phyloP scores from a whole-genome alignment of 345 rosid genomes.

The Pelargonium nanum region DNA sequence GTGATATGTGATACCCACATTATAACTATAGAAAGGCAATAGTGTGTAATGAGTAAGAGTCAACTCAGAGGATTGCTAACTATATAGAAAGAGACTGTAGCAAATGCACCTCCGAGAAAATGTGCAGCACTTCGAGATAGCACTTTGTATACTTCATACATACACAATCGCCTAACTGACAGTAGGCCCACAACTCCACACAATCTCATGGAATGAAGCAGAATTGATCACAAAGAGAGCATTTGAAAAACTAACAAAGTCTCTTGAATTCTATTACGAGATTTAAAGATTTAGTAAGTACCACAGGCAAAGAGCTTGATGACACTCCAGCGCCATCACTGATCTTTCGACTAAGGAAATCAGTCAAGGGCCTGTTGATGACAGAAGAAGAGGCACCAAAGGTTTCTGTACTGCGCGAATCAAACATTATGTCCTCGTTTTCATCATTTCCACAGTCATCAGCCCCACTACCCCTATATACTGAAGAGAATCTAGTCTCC shows the following conservation, averaged over 20 bases:
- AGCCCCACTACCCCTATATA: slow-evolving; percentile 35
- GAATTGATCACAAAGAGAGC: not conserved
- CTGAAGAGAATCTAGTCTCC: slow-evolving; percentile 81
- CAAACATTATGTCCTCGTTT: slow-evolving; percentile 49
- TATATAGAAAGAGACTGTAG: too few relatives aligned
- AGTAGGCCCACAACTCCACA: not conserved
- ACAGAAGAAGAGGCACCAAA: slow-evolving; percentile 46
- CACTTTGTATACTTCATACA: too few relatives aligned
- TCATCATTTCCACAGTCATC: slow-evolving; percentile 80
- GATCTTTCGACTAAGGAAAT: slow-evolving; percentile 32
- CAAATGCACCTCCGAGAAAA: too few relatives aligned
- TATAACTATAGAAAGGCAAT: too few relatives aligned
- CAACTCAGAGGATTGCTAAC: too few relatives aligned
- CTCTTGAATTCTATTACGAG: slow-evolving; percentile 1
- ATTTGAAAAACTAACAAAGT: slow-evolving; percentile 7
- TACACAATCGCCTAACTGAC: too few relatives aligned
- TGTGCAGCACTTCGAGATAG: too few relatives aligned
- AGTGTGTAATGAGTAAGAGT: too few relatives aligned
- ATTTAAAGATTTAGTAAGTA: slow-evolving; percentile 13
- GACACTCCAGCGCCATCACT: slow-evolving; percentile 27
- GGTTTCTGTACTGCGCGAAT: slow-evolving; percentile 44
- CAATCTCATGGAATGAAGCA: not conserved
- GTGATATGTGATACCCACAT: too few relatives aligned
- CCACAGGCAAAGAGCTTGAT: slow-evolving; percentile 38
- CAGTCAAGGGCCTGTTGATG: slow-evolving; percentile 22